Percentiles rank a stretch among this genome's conserved stretches.
Conservation (phyloP, 1,284 basidiomycete species). For the Xerocomus nothofagi region DNA sequence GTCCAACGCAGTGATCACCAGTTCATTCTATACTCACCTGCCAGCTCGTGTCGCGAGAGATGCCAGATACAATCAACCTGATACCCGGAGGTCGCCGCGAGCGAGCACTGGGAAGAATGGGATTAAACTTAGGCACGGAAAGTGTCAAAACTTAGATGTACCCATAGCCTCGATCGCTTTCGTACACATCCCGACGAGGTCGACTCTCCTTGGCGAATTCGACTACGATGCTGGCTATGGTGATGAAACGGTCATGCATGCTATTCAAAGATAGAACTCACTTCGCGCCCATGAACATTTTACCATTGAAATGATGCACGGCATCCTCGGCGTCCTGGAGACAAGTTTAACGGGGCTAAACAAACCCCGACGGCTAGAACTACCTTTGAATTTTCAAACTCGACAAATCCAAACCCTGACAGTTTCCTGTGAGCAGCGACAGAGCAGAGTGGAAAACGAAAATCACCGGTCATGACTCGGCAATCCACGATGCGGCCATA, state of each 20-base stretch:
- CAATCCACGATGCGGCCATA: conserved; percentile 87
- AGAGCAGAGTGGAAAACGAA: not conserved
- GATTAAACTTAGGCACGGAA: conserved; percentile 1
- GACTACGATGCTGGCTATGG: conserved; percentile 73
- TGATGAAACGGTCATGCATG: conserved; percentile 10
- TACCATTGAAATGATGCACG: conserved; percentile 81
- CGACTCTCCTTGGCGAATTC: conserved; percentile 90
- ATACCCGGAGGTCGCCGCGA: conserved; percentile 77
- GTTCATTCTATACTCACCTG: conserved; percentile 69
- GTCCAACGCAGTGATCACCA: conserved; percentile 6
- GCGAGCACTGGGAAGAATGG: conserved; percentile 47
- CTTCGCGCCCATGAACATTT: conserved; percentile 85
- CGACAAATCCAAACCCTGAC: conserved; percentile 87
- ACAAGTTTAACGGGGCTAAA: conserved; percentile 4
- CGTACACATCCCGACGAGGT: conserved; percentile 75
- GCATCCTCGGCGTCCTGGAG: conserved; percentile 92
- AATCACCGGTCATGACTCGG: conserved; percentile 88
- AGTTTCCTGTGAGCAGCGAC: conserved; percentile 10
- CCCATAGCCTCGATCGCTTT: conserved; percentile 53
- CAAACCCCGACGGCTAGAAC: not conserved
- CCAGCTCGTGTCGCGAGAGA: conserved; percentile 94
- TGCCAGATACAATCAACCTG: conserved; percentile 80
- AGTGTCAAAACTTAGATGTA: conserved; percentile 33
- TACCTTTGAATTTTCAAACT: conserved; percentile 83
- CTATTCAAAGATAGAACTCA: conserved; percentile 38